Conservation (phyloP, 2,329 filamentous ascomycete genomes). For the Talaromyces sp. region DNA sequence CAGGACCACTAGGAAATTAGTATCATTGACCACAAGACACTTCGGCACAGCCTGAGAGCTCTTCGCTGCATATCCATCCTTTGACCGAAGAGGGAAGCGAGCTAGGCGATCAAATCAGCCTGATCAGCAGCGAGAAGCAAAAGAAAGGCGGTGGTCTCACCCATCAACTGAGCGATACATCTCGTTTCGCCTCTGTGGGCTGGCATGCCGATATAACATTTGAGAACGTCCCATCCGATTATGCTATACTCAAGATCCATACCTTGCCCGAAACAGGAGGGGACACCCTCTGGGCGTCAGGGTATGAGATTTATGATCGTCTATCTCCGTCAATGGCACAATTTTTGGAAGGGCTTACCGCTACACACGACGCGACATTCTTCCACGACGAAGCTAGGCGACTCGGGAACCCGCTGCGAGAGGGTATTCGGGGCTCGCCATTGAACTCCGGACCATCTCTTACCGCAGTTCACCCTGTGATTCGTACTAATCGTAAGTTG, state of each 20-base stretch:
- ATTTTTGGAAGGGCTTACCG: conserved; percentile 52
- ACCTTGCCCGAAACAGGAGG: conserved; percentile 44
- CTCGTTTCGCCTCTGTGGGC: conserved; percentile 26
- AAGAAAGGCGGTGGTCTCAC: conserved; percentile 51
- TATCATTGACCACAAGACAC: not conserved
- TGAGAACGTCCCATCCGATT: conserved; percentile 55
- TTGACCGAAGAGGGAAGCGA: conserved; percentile 54
- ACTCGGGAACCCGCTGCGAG: conserved; percentile 1
- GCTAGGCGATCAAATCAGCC: conserved; percentile 56
- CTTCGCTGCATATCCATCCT: conserved; percentile 56
- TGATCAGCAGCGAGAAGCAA: conserved; percentile 58
- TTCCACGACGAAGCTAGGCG: conserved; percentile 11
- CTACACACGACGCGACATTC: conserved; percentile 40
- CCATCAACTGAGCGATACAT: conserved; percentile 17
- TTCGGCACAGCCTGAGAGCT: conserved; percentile 43
- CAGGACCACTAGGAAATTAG: not conserved
- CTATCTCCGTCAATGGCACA: conserved; percentile 51
- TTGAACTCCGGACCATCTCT: conserved; percentile 56
- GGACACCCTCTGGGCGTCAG: conserved; percentile 53
- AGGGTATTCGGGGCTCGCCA: conserved; percentile 49
- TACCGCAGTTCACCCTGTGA: conserved; percentile 55
- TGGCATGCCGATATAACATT: conserved; percentile 59
- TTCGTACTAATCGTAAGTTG: conserved; percentile 56
- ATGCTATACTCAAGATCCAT: conserved; percentile 54
- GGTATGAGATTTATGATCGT: conserved; percentile 56